Evolutionary conservation across 1,284 basidiomycete genomes (phyloP).

Genomic region (Tilletia horrida): DNA sequence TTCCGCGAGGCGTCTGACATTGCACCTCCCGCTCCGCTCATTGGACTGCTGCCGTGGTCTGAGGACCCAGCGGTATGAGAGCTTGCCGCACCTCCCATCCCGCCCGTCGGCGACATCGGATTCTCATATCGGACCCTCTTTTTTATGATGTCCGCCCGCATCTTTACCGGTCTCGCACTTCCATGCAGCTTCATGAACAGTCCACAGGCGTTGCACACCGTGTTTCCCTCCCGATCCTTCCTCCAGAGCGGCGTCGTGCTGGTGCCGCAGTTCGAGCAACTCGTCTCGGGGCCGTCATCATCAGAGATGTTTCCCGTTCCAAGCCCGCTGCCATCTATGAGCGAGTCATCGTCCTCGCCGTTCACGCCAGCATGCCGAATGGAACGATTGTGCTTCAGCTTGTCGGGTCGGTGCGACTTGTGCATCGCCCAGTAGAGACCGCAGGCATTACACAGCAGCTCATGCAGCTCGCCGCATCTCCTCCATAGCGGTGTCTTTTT

Average conservation of each 20-base stretch:
- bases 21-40: background rate
- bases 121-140: constrained; percentile 46
- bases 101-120: constrained; percentile 7
- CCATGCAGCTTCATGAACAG: constrained; percentile 43
- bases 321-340: background rate
- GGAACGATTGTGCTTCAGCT: constrained; percentile 34
- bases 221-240: constrained; percentile 38
- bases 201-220: constrained; percentile 22
- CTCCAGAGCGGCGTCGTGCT: constrained; percentile 51
- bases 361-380: background rate
- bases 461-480: constrained; percentile 39
- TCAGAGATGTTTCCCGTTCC: constrained; percentile 11
- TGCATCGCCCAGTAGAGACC: constrained; percentile 52
- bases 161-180: constrained; percentile 42
- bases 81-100: background rate
- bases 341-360: background rate
- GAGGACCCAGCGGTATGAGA: background rate
- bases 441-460: constrained; percentile 51
- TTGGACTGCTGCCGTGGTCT: background rate
- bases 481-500: constrained; percentile 50
- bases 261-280: constrained; percentile 52
- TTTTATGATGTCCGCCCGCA: constrained; percentile 51
- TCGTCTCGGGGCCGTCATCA: constrained; percentile 31
- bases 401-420: constrained; percentile 47
- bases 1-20: too few relatives aligned